These are phyloP conservation scores for Oryza meyeriana DNA, from an alignment of 176 grass and related monocot species.

Conservation along the genomic window DNA sequence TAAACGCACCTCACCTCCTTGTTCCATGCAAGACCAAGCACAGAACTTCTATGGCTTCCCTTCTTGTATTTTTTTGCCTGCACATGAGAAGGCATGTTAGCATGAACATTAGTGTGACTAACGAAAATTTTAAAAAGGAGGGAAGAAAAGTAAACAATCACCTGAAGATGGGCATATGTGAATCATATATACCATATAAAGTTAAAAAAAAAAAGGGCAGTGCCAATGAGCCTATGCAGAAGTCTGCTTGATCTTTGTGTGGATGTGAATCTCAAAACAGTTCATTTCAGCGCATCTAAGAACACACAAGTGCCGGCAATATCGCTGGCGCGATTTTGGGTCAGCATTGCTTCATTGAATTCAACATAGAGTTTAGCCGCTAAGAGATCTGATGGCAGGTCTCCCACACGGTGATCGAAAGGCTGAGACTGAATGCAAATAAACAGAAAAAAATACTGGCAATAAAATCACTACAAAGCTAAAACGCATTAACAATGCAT, in stretches of 20 bases:
- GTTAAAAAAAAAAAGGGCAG: not conserved
- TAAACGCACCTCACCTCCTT: conserved; percentile 81
- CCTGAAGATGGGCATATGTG: not conserved
- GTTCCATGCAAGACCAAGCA: conserved; percentile 96
- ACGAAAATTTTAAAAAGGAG: not conserved
- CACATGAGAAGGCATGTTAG: not conserved
- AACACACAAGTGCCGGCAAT: not conserved
- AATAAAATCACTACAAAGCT: not conserved
- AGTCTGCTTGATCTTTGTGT: not conserved
- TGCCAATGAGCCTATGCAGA: not conserved
- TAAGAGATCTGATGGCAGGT: not conserved
- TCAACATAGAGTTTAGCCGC: not conserved
- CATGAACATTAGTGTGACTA: conserved; percentile 2
- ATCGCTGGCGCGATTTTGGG: not conserved
- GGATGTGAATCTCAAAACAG: not conserved
- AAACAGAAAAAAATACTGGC: not conserved
- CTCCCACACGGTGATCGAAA: not conserved
- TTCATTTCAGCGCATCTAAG: not conserved
- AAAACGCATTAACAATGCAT: not conserved
- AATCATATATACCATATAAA: not conserved
- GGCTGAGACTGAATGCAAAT: not conserved
- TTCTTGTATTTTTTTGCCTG: conserved; percentile 66
- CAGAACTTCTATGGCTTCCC: conserved; percentile 74
- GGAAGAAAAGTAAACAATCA: not conserved
- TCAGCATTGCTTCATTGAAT: not conserved